Evolutionary conservation across 106 monocot species (phyloP).

Genomic region (Acanthochlamys bracteata): DNA sequence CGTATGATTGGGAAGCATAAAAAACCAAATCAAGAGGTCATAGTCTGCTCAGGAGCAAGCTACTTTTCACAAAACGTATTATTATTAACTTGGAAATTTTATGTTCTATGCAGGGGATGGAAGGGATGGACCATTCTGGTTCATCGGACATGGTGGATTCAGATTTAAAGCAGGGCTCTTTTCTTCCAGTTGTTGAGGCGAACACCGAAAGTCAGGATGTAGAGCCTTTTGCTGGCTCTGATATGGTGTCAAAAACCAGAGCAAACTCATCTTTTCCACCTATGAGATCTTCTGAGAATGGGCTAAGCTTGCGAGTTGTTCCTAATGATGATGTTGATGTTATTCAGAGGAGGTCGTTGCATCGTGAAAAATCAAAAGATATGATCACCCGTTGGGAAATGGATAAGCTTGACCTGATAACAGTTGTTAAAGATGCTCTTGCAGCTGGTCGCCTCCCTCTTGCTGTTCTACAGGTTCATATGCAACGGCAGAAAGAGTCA

Average conservation of each 20-base stretch:
- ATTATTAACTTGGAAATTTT: not conserved
- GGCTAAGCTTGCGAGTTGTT: constrained; percentile 9
- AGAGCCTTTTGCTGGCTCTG: constrained; percentile 8
- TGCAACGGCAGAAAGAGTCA: constrained; percentile 42
- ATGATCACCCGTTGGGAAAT: constrained; percentile 76
- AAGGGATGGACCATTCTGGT: constrained; percentile 28
- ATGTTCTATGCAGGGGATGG: constrained; percentile 33
- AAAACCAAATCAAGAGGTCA: constrained; percentile 27
- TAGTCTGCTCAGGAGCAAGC: constrained; percentile 20
- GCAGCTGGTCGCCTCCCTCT: constrained; percentile 66
- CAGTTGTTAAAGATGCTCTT: constrained; percentile 87
- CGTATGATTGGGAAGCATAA: constrained; percentile 35
- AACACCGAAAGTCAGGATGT: constrained; percentile 19
- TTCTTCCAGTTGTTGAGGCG: constrained; percentile 18
- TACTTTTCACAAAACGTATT: no score
- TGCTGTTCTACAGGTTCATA: constrained; percentile 79
- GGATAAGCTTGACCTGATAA: constrained; percentile 53
- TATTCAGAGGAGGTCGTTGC: constrained; percentile 15
- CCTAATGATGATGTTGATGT: constrained; percentile 9
- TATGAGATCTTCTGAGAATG: constrained; percentile 22
- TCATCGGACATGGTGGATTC: constrained; percentile 24
- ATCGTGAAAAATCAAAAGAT: constrained; percentile 57
- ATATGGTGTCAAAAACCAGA: constrained; percentile 5
- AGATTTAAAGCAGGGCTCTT: constrained; percentile 19
- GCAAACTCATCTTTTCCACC: constrained; percentile 20